Evolutionary conservation across 768 basidiomycete genomes (phyloP).

Genomic region (Paxillus involutus): DNA sequence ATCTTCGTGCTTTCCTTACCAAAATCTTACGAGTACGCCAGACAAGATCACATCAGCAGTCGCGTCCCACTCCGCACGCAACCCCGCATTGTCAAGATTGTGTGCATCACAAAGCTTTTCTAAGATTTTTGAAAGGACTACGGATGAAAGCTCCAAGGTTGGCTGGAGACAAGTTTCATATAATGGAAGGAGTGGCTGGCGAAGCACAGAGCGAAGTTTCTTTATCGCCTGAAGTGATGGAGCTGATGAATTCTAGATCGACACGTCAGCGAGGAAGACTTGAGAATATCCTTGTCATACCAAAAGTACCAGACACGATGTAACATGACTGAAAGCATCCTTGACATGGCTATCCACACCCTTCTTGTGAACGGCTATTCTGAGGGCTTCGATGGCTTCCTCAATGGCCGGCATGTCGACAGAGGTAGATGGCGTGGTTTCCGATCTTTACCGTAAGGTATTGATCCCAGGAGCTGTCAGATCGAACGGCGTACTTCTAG

Average conservation of each 20-base stretch:
- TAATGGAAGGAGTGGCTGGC: slow-evolving; percentile 42
- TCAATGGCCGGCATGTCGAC: slow-evolving; percentile 24
- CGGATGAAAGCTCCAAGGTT: slow-evolving; percentile 41
- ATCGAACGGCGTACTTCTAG: too few relatives aligned
- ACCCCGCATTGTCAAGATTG: slow-evolving; percentile 15
- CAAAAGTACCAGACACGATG: slow-evolving; percentile 43
- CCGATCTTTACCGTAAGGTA: background rate
- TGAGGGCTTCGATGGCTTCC: slow-evolving; percentile 33
- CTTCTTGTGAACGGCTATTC: slow-evolving; percentile 26
- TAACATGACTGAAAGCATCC: slow-evolving; percentile 39
- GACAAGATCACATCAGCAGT: slow-evolving; percentile 49
- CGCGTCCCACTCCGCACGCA: slow-evolving; percentile 42
- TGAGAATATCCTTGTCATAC: slow-evolving; percentile 28
- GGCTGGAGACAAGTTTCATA: slow-evolving; percentile 39
- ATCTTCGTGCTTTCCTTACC: background rate
- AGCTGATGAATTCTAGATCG: slow-evolving; percentile 37
- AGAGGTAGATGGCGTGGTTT: background rate
- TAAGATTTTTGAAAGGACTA: slow-evolving; percentile 41
- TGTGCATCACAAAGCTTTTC: slow-evolving; percentile 35
- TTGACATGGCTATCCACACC: slow-evolving; percentile 29
- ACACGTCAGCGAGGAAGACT: background rate
- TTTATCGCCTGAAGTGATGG: slow-evolving; percentile 37
- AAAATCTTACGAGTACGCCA: slow-evolving; percentile 45
- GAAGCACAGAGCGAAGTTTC: slow-evolving; percentile 41
- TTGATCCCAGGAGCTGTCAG: background rate